These are phyloP conservation scores for Ploettnerulaceae sp. DNA, from an alignment of 2,329 filamentous ascomycete genomes.

Conservation along the genomic window DNA sequence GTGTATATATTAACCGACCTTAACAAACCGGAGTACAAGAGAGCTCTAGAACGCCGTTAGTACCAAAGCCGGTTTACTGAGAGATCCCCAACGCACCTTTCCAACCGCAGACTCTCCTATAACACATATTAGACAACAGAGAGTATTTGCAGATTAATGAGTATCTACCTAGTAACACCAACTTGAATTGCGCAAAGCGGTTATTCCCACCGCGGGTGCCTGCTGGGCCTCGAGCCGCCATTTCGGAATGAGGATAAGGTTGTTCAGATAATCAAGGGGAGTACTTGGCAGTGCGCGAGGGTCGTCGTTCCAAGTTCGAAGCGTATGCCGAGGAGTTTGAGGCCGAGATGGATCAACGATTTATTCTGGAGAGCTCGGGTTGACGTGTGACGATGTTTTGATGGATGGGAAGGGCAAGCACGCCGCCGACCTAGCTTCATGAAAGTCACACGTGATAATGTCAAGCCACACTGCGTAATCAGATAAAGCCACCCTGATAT, in stretches of 20 bases:
- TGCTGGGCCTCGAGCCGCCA: conserved; percentile 77
- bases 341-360: neutral
- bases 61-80: conserved; percentile 10
- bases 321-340: neutral
- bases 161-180: conserved; percentile 83
- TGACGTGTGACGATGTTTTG: conserved; percentile 15
- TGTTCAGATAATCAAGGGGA: conserved; percentile 7
- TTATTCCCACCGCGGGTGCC: conserved; percentile 63
- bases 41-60: conserved; percentile 64
- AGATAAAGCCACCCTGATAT: conserved; percentile 4
- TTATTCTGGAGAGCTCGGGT: neutral
- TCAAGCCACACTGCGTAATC: conserved; percentile 19
- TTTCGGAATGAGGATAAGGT: conserved; percentile 40
- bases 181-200: conserved; percentile 98
- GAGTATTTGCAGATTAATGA: conserved; percentile 3
- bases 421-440: conserved; percentile 1
- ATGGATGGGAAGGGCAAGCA: conserved; percentile 5
- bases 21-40: conserved; percentile 95
- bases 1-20: conserved; percentile 53
- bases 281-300: neutral
- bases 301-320: neutral
- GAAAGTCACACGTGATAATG: conserved; percentile 9
- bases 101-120: conserved; percentile 96
- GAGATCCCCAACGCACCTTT: conserved; percentile 62
- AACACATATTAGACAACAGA: conserved; percentile 36